Evolutionary conservation across 768 basidiomycete species (phyloP), one percentile per base, ranked within the genome.

Genomic region (Naganishia antarctica): DNA sequence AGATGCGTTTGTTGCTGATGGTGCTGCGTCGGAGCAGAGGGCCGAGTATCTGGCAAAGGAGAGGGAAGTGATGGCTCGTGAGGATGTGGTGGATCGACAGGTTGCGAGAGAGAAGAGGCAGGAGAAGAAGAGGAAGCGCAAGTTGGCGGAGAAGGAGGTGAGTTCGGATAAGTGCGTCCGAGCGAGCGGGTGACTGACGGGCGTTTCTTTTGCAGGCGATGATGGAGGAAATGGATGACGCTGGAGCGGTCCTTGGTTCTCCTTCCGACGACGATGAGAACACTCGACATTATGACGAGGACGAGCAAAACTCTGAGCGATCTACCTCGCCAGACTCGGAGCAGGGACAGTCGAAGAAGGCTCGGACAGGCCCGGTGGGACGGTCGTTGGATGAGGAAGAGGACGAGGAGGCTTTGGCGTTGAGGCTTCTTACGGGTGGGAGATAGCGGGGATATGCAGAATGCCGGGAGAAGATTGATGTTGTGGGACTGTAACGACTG

Each of bases 91-190:
- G 47, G 94, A 99, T 79, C 88, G 88, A 78, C 83, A 84, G 64
- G 84, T 89, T 70, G 91, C 89, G 6, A 87, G 83, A 75, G 90
- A 88, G 73, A 93, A 91, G 83, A 88, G 86, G 79, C 80, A 82
- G 67, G 93, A 96, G 76, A 92, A 89, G 82, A 96, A 94, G 81
- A 80, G 89, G 67, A 94, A 92, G 79, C 80, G 89, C 72, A 94
- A 93, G 79, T 87, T 90, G 62, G 82, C 83, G 40, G 88, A 90
- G 72, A 80, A 78, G 61, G 81, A 76, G 71, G 81, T 77, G 48
- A 62, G 75, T 71, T 78, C 15, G 16, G 7, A 32, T 34, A 63
- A 13, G 7, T 41, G 32, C 9, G 8, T 11, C 29, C 53, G 53
- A 29, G 26, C 46, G 4, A n/a, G 47, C 21, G 59, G 28, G 29